These are phyloP conservation scores for Pelargonium nanum DNA, from an alignment of 345 rosid species.

Conservation along the genomic window DNA sequence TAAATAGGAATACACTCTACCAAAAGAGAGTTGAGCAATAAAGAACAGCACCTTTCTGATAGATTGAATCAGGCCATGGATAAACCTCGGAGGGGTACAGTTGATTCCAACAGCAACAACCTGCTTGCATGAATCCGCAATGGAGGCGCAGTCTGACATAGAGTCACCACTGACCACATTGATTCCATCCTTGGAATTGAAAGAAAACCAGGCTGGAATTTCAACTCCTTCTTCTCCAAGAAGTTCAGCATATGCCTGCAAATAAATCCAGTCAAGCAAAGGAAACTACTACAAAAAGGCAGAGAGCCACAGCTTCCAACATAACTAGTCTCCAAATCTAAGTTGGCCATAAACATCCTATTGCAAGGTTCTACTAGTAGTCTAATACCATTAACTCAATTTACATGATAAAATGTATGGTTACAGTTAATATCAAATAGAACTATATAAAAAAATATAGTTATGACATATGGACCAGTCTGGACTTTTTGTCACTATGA, in stretches of 20 bases:
- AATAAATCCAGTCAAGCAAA: slow-evolving; percentile 1
- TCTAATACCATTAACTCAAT: neutral
- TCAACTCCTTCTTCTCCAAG: slow-evolving; percentile 55
- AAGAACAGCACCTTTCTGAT: slow-evolving; percentile 30
- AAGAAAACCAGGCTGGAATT: slow-evolving; percentile 82
- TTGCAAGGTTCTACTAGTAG: neutral
- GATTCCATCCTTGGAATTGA: slow-evolving; percentile 58
- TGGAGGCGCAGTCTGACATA: slow-evolving; percentile 50
- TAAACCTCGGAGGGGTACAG: slow-evolving; percentile 69
- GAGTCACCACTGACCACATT: slow-evolving; percentile 70
- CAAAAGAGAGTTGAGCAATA: neutral
- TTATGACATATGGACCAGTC: no score
- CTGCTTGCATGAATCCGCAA: slow-evolving; percentile 63
- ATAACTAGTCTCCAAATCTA: neutral
- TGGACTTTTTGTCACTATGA: no score
- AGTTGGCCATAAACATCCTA: neutral
- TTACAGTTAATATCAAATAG: no score
- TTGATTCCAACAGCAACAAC: slow-evolving; percentile 76
- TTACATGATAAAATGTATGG: no score
- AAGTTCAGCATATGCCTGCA: slow-evolving; percentile 76
- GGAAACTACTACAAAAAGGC: neutral
- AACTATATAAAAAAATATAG: no score
- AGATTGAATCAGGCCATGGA: slow-evolving; percentile 47
- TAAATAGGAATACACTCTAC: neutral
- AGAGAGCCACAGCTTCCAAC: neutral